Base-by-base conservation (phyloP, 148 eudicot genomes). In the Polygonum aviculare region DNA sequence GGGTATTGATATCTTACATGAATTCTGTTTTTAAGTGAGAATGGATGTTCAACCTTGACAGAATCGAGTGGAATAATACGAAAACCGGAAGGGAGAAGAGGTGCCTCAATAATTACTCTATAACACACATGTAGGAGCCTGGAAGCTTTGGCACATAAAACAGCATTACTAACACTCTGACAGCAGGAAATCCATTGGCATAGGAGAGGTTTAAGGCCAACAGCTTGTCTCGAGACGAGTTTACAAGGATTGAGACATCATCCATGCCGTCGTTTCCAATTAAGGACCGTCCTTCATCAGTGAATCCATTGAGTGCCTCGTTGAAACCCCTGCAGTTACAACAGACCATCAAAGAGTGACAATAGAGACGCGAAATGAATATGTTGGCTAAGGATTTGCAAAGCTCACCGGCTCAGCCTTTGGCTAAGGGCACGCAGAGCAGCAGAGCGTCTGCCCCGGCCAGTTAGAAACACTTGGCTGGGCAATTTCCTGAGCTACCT, bases 51-150 rank as follows among this genome's bases (percentile, higher is more conserved):
- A 54, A 90, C 99, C 97, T 92, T 95, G 26, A 84, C 85, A 75
- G 94, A 86, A 80, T 92, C 94, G 74, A 95, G 93, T 77, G 99
- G 99, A 76, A 95, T 90, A 72, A 92, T 95, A 70, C 96, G 93
- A 75, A 95, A 95, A 77, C 98, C 98, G 59, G 98, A 95, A 72
- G 98, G 94, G 75, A 95, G 83, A 62, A 95, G 94, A 55, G 99
- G 99, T 40, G 94, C 94, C 67, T 95, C 16, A 26, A 26, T 14
- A 31, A 31, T 26, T 8, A 62, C 15, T 62, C 22, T 11, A 62
- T 38, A 62, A 78, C 86, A 52, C 54, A 91, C 96, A 91, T 91
- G 90, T 47, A 91, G 72, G 84, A 91, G 96, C 96, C 89, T 91
- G 18, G 96, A 91, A 1, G 96, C 96, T 77, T 90, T 91, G 22